Base-by-base conservation (phyloP, 352 stramenopile genomes). In the Thalassiosira hispida region DNA sequence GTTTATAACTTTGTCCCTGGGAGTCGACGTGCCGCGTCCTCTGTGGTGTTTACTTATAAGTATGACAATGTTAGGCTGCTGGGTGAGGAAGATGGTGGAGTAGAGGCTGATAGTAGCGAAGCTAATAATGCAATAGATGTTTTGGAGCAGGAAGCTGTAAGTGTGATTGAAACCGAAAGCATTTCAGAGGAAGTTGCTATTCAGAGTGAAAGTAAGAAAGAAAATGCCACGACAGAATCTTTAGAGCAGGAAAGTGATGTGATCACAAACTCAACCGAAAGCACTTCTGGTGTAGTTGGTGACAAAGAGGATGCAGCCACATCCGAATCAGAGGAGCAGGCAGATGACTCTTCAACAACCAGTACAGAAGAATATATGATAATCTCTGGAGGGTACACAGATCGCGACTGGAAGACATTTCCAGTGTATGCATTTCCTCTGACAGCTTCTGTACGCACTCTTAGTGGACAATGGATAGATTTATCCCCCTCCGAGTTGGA, bases 341-440 rank as follows among this genome's bases (percentile, higher is more conserved):
- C n/a, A n/a, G n/a, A n/a, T n/a, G n/a, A n/a, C n/a, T n/a, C n/a
- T n/a, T n/a, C 23, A 14, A 60, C 1, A 8, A 65, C 64, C 5
- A 33, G n/a, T 23, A 22, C 64, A n/a, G 55, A 74, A 66, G 82
- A 89, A 71, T 89, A 83, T 55, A 89, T 89, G 78, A 87, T 89
- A 27, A 60, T 89, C 22, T 85, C 74, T n/a, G 82, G 82, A 56
- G 82, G 82, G 27, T 89, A 77, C 49, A 87, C 78, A 8, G 79
- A 89, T 59, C 60, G 62, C 27, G 82, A 89, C 44, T 89, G 82
- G 82, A 73, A 59, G 23, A 78, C 59, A 2, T 89, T 89, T 35
- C 82, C 82, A 5, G 78, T 89, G 6, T 87, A 84, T 29, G 78
- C 78, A 11, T 89, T 83, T 63, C 61, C 68, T 35, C 75, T 82